These are phyloP conservation scores for Russula compacta DNA, from an alignment of 768 basidiomycete genomes.

Conservation along the genomic window DNA sequence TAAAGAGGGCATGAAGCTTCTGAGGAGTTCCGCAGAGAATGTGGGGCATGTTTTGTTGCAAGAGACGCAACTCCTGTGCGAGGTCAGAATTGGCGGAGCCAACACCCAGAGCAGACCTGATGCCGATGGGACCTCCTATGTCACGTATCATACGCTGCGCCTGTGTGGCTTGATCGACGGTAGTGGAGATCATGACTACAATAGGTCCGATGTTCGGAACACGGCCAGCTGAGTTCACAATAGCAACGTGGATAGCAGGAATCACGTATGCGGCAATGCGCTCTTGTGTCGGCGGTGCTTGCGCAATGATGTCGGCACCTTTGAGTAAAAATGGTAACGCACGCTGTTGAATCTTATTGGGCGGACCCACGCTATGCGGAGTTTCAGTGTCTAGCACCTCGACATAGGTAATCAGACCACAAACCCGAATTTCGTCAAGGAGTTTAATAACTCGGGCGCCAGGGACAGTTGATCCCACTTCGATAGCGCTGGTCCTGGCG, in stretches of 20 bases:
- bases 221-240: slow-evolving; percentile 50
- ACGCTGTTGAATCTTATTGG: slow-evolving; percentile 97
- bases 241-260: slow-evolving; percentile 76
- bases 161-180: slow-evolving; percentile 97
- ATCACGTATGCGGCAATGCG: slow-evolving; percentile 96
- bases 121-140: slow-evolving; percentile 86
- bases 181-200: slow-evolving; percentile 93
- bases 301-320: slow-evolving; percentile 95
- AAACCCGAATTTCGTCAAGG: slow-evolving; percentile 90
- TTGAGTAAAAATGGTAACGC: slow-evolving; percentile 91
- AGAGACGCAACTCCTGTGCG: slow-evolving; percentile 66
- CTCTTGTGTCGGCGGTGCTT: slow-evolving; percentile 97
- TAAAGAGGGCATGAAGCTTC: slow-evolving; percentile 88
- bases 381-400: slow-evolving; percentile 3
- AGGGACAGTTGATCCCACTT: slow-evolving; percentile 95
- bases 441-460: slow-evolving; percentile 78
- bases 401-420: slow-evolving; percentile 24
- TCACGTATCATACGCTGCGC: slow-evolving; percentile 93
- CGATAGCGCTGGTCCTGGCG: slow-evolving; percentile 64
- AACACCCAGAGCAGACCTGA: slow-evolving; percentile 82
- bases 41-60: slow-evolving; percentile 90
- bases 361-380: slow-evolving; percentile 74
- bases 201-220: slow-evolving; percentile 68
- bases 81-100: slow-evolving; percentile 60
- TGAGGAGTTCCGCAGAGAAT: slow-evolving; percentile 97